Evolutionary conservation across 2,329 filamentous ascomycete genomes (phyloP), one percentile per base, ranked within the genome.

Genomic region (Nothopassalora personata): DNA sequence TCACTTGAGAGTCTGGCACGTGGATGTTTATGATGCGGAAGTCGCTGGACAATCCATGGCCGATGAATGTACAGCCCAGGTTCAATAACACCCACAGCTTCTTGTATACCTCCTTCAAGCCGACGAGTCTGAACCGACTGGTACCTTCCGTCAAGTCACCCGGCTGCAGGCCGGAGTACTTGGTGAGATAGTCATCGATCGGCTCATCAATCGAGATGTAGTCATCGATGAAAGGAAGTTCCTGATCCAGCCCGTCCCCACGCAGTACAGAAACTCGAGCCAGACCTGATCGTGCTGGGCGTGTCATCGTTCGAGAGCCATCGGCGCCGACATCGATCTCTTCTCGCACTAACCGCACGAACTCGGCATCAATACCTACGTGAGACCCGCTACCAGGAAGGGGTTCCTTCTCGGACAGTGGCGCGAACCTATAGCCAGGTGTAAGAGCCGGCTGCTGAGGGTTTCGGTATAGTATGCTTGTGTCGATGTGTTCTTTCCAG

Each of bases 1-100:
- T 91, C 36, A 96, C 88, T 73, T 99, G 94, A 3, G 84, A 76
- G 71, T 88, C 90, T 1, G 95, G 94, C 0, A 99, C 89, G 72
- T 97, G 90, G 57, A 99, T 97, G 74, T 99, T 99, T 76, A 96
- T 96, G 57, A 96, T 96, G 55, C 94, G 90, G 77, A 99, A 97
- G 75, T 99, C 94, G 67, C 94, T 93, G 66, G 90, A 90, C 46
- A 99, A 80, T 4, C 93, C 93, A 70, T 99, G 94, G 2, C 94
- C 94, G 5, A 99, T 83, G 72, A 99, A 99, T 63, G 90, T 85
- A 75, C 91, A 96, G 51, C 94, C 94, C 0, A 97, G 81, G 71
- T 99, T 99, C 33, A 99, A 83, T 18, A 99, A 81, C 15, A 97
- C 84, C 95, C 95, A 99, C 31, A 99, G 85, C 74, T 97, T 97